Evolutionary conservation across 345 rosid genomes (phyloP).

Genomic region (Excoecaria cochinchinensis): DNA sequence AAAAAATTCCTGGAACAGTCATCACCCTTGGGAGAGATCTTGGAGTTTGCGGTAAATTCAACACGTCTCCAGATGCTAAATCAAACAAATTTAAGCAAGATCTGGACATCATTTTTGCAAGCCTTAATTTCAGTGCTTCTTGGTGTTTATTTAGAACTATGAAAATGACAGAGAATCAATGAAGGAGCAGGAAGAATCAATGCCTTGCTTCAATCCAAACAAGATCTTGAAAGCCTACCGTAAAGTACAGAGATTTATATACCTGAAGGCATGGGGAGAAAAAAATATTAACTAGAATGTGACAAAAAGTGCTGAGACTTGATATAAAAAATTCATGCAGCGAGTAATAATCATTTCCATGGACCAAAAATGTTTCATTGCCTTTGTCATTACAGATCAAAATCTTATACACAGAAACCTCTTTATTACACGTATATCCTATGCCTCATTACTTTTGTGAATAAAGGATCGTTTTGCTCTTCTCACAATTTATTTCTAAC

Average conservation of each 20-base stretch:
- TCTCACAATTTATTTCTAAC: not conserved
- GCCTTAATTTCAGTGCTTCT: not conserved
- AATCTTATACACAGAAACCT: not conserved
- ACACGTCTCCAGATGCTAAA: conserved; percentile 56
- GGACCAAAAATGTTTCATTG: conserved; percentile 6
- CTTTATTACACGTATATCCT: not conserved
- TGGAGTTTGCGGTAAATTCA: conserved; percentile 53
- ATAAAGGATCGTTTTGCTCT: not conserved
- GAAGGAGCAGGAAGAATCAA: too few relatives aligned
- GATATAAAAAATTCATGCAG: not conserved
- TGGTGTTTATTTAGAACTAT: not conserved
- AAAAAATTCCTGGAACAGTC: conserved; percentile 55
- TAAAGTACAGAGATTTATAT: not conserved
- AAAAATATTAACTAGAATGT: not conserved
- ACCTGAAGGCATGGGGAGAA: conserved; percentile 16
- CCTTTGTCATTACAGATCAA: conserved; percentile 3
- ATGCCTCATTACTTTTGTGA: not conserved
- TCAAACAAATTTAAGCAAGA: conserved; percentile 62
- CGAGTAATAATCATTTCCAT: not conserved
- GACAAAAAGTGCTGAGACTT: not conserved
- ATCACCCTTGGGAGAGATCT: conserved; percentile 52
- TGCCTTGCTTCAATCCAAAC: not conserved
- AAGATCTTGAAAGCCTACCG: not conserved
- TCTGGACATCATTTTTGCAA: conserved; percentile 52
- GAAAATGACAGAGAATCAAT: not conserved